Conservation (phyloP, 2,329 filamentous ascomycete genomes). For the Neonectria sp. region DNA sequence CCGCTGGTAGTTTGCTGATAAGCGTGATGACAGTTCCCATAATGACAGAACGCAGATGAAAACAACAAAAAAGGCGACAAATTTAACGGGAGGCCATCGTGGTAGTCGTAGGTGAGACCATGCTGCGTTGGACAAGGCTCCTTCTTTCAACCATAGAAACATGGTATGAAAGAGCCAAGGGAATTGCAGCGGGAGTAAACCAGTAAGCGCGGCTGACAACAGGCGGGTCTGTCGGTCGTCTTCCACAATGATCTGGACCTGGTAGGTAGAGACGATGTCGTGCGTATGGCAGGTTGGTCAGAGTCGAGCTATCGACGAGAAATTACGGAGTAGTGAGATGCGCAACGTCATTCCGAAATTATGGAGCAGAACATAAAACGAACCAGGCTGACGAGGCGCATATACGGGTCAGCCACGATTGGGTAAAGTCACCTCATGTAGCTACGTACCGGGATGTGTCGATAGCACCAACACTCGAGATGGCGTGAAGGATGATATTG, state of each 20-base stretch:
- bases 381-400: not conserved
- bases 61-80: conserved; percentile 27
- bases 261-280: not conserved
- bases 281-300: not conserved
- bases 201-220: too few relatives aligned
- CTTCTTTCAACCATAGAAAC: conserved; percentile 26
- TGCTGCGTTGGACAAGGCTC: conserved; percentile 11
- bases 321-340: not conserved
- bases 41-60: conserved; percentile 35
- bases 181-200: not conserved
- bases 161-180: conserved; percentile 5
- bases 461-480: not conserved
- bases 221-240: too few relatives aligned
- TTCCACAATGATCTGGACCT: too few relatives aligned
- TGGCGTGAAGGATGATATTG: not conserved
- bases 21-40: conserved; percentile 38
- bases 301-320: not conserved
- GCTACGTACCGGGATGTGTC: too few relatives aligned
- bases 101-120: conserved; percentile 21
- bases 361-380: not conserved
- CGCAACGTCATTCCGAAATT: not conserved
- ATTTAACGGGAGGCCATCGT: conserved; percentile 32
- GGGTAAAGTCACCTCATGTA: too few relatives aligned
- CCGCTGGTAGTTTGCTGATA: conserved; percentile 32
- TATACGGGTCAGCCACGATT: not conserved